Percentiles rank a stretch among this genome's conserved stretches.
These are phyloP conservation scores for Pyrus bretschneideri DNA, from an alignment of 306 rosid genomes.

Conservation along the genomic window DNA sequence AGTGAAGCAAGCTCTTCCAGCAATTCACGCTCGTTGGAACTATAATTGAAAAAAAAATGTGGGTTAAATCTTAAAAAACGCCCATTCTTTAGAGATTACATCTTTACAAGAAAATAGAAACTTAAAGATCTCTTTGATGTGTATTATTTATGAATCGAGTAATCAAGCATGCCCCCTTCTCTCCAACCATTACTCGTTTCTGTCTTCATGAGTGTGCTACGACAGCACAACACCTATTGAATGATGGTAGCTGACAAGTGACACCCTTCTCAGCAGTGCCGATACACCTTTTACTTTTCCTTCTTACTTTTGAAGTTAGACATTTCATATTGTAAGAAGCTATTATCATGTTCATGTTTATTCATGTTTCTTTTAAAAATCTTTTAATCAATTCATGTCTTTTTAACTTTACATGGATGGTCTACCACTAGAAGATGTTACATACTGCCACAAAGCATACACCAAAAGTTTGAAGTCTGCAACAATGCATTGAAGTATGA, in stretches of 20 bases:
- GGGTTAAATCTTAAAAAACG: neutral
- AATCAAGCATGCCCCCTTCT: neutral
- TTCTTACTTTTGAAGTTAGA: neutral
- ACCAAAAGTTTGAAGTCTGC: neutral
- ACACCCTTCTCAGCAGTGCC: neutral
- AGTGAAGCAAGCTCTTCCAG: constrained; percentile 79
- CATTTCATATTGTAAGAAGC: neutral
- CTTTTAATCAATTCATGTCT: neutral
- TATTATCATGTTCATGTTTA: neutral
- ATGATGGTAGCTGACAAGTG: neutral
- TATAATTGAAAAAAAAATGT: constrained; percentile 20
- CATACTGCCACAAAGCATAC: neutral
- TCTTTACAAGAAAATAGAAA: neutral
- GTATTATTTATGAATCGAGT: neutral
- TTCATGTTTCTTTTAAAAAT: neutral
- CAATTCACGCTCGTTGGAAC: constrained; percentile 72
- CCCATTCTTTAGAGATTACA: neutral
- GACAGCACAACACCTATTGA: neutral
- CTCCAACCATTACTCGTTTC: neutral
- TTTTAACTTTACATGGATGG: neutral
- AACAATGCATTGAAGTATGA: neutral
- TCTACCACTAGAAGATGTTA: neutral
- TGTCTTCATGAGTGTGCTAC: neutral
- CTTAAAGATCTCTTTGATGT: neutral
- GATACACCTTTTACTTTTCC: neutral